Conservation (phyloP, 768 basidiomycete species). For the Trametes villosa region DNA sequence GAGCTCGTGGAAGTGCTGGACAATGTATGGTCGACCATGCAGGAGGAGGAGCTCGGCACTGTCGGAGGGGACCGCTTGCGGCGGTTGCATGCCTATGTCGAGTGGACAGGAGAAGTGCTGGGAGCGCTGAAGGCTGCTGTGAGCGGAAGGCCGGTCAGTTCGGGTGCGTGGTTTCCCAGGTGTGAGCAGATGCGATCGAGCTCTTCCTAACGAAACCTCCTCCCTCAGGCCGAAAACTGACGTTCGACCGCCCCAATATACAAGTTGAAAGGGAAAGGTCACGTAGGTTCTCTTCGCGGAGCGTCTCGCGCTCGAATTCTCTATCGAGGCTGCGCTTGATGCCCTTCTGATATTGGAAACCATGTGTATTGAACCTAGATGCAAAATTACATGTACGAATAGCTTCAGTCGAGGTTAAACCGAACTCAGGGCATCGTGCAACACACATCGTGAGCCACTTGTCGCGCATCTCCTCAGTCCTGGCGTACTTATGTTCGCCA, state of each 20-base stretch:
- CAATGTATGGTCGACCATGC: slow-evolving; percentile 10
- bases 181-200: too few species aligned
- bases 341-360: neutral
- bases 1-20: too few species aligned
- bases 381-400: neutral
- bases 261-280: too few species aligned
- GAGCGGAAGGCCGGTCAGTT: neutral
- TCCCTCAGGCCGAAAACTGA: neutral
- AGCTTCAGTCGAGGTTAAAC: too few species aligned
- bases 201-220: neutral
- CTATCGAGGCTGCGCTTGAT: too few species aligned
- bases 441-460: too few species aligned
- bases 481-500: too few species aligned
- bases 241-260: neutral
- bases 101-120: slow-evolving; percentile 17
- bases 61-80: slow-evolving; percentile 2
- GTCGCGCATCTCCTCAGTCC: too few species aligned
- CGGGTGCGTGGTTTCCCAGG: neutral
- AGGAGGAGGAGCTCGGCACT: neutral
- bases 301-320: neutral
- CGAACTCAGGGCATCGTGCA: neutral
- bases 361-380: neutral
- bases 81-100: slow-evolving; percentile 14
- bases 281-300: neutral
- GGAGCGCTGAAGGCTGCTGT: slow-evolving; percentile 13